These are phyloP conservation scores for Neonectria punicea DNA, from an alignment of 2,329 filamentous ascomycete species.

Conservation along the genomic window DNA sequence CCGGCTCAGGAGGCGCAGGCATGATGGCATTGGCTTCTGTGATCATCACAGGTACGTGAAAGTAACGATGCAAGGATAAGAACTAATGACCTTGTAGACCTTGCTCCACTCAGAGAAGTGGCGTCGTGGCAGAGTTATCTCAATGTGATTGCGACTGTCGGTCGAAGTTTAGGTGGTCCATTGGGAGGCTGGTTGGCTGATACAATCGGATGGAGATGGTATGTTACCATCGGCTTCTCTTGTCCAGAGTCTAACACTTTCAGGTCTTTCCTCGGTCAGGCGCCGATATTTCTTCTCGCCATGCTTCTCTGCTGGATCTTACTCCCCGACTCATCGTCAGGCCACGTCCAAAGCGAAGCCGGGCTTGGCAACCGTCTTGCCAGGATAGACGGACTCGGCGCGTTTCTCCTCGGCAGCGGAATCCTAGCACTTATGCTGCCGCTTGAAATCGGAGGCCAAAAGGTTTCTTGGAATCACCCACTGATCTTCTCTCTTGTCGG, in stretches of 20 bases:
- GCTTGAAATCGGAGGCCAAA: constrained; percentile 63
- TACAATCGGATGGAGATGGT: constrained; percentile 70
- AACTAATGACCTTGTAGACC: constrained; percentile 47
- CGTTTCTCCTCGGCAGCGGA: constrained; percentile 63
- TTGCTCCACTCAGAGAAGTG: constrained; percentile 63
- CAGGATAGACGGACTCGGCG: constrained; percentile 64
- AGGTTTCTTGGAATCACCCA: constrained; percentile 59
- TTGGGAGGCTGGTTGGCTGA: constrained; percentile 70
- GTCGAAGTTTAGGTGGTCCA: constrained; percentile 63
- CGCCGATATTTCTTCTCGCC: constrained; percentile 64
- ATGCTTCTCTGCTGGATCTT: constrained; percentile 62
- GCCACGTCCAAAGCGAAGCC: constrained; percentile 21
- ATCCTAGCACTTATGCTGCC: constrained; percentile 65
- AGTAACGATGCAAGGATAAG: not conserved
- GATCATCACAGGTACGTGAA: constrained; percentile 58
- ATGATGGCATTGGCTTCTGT: constrained; percentile 62
- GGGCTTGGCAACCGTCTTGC: constrained; percentile 3
- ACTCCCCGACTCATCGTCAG: constrained; percentile 49
- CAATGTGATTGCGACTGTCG: constrained; percentile 62
- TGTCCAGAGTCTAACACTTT: not conserved
- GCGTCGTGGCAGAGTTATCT: constrained; percentile 65
- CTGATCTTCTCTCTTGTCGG: constrained; percentile 55
- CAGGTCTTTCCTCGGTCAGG: constrained; percentile 67
- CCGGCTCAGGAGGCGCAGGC: constrained; percentile 62
- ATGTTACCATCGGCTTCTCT: not conserved